Conservation (phyloP, 2,329 filamentous ascomycete genomes). For the Tolypocladium ovalisporum region DNA sequence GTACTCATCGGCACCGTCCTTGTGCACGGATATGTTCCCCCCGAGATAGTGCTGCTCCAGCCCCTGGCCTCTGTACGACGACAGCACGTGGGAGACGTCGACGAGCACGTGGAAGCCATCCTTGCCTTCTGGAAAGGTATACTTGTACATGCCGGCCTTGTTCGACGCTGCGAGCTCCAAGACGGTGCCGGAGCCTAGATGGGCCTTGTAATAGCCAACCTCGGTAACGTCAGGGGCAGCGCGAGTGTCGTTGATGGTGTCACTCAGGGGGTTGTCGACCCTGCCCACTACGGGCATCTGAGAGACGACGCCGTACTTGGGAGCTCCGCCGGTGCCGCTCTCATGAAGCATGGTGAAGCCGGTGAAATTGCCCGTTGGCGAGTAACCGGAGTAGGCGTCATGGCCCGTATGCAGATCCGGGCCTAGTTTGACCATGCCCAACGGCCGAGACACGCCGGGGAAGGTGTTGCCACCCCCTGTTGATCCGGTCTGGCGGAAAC, state of each 20-base stretch:
- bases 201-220: constrained; percentile 51
- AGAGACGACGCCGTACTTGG: constrained; percentile 57
- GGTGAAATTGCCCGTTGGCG: constrained; percentile 38
- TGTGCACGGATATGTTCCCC: constrained; percentile 43
- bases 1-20: constrained; percentile 22
- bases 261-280: constrained; percentile 41
- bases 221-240: constrained; percentile 36
- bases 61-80: constrained; percentile 48
- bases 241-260: constrained; percentile 44
- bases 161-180: constrained; percentile 46
- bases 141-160: constrained; percentile 49
- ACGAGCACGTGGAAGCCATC: constrained; percentile 39
- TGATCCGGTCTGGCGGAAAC: constrained; percentile 27
- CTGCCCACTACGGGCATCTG: constrained; percentile 44
- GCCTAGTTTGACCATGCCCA: constrained; percentile 38
- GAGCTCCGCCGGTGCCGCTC: constrained; percentile 56
- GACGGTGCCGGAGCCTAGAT: constrained; percentile 40
- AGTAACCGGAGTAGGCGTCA: constrained; percentile 44
- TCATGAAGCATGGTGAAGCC: constrained; percentile 57
- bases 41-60: constrained; percentile 52
- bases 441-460: constrained; percentile 34
- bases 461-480: constrained; percentile 37
- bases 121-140: constrained; percentile 39
- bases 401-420: constrained; percentile 36
- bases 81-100: constrained; percentile 56